These are phyloP conservation scores for Albatrellus ellisii DNA, from an alignment of 768 basidiomycete genomes.

Conservation along the genomic window DNA sequence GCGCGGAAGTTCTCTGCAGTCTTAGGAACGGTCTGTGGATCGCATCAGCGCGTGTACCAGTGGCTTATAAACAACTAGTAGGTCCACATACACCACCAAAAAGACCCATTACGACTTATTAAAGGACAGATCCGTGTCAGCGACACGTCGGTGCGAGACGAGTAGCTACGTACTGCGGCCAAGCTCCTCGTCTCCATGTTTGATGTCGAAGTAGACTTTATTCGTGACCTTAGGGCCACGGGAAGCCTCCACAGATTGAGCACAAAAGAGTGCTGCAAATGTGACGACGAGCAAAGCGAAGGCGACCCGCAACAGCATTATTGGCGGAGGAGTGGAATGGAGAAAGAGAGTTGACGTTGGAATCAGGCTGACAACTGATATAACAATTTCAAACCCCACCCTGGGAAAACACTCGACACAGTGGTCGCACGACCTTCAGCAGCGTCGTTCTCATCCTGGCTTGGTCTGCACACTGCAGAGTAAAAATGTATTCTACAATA, in stretches of 20 bases:
- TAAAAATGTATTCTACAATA: no score
- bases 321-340: slow-evolving; percentile 22
- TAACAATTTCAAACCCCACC: no score
- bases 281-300: slow-evolving; percentile 50
- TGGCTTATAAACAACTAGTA: not conserved
- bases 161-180: slow-evolving; percentile 52
- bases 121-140: slow-evolving; percentile 11
- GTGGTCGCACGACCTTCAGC: no score
- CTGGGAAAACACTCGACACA: no score
- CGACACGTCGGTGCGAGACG: not conserved
- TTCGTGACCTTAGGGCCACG: slow-evolving; percentile 85
- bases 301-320: slow-evolving; percentile 45
- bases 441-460: no score
- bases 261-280: slow-evolving; percentile 57
- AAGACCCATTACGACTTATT: slow-evolving; percentile 70
- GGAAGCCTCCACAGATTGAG: slow-evolving; percentile 60
- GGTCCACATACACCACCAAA: slow-evolving; percentile 59
- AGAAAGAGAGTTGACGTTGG: slow-evolving; percentile 7
- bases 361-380: slow-evolving; percentile 10
- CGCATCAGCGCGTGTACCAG: not conserved
- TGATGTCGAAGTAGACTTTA: slow-evolving; percentile 91
- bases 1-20: slow-evolving; percentile 98
- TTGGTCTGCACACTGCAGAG: no score
- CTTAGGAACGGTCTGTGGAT: slow-evolving; percentile 75
- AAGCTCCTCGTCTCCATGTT: slow-evolving; percentile 77